These are phyloP conservation scores for Geotrichum bryndzae DNA, from an alignment of 1,139 yeast genomes.

Conservation along the genomic window DNA sequence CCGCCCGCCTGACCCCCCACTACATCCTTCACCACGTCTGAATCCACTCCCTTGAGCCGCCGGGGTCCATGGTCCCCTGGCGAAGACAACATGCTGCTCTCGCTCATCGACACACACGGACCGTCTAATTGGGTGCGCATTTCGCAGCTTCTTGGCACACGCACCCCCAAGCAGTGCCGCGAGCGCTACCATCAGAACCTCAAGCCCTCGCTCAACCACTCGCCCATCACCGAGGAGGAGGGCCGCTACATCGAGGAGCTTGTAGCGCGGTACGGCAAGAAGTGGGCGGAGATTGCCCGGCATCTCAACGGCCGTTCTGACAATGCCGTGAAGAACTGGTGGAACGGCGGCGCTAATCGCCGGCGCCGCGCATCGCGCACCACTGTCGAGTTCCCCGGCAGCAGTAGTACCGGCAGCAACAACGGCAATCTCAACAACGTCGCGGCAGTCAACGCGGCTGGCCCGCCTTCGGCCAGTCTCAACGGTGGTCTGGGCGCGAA, in stretches of 20 bases:
- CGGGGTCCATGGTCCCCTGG: constrained; percentile 90
- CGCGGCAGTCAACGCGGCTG: neutral
- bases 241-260: constrained; percentile 74
- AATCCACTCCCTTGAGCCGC: constrained; percentile 23
- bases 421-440: constrained; percentile 16
- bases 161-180: constrained; percentile 89
- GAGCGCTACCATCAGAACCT: constrained; percentile 89
- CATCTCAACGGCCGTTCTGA: constrained; percentile 83
- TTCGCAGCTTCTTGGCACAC: constrained; percentile 61
- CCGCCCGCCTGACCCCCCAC: neutral
- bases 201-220: constrained; percentile 73
- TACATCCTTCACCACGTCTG: constrained; percentile 7
- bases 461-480: constrained; percentile 4
- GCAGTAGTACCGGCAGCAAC: constrained; percentile 17
- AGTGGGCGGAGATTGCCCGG: constrained; percentile 92
- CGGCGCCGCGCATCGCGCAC: constrained; percentile 47
- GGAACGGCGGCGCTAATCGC: constrained; percentile 90
- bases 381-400: constrained; percentile 12
- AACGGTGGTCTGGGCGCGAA: neutral
- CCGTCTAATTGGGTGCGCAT: constrained; percentile 89
- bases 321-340: constrained; percentile 92
- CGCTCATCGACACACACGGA: constrained; percentile 66
- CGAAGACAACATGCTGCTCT: constrained; percentile 69
- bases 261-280: constrained; percentile 74
- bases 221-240: constrained; percentile 81